These are phyloP conservation scores for Teunomyces barrocoloradensis DNA, from an alignment of 805 yeast genomes.

Conservation along the genomic window DNA sequence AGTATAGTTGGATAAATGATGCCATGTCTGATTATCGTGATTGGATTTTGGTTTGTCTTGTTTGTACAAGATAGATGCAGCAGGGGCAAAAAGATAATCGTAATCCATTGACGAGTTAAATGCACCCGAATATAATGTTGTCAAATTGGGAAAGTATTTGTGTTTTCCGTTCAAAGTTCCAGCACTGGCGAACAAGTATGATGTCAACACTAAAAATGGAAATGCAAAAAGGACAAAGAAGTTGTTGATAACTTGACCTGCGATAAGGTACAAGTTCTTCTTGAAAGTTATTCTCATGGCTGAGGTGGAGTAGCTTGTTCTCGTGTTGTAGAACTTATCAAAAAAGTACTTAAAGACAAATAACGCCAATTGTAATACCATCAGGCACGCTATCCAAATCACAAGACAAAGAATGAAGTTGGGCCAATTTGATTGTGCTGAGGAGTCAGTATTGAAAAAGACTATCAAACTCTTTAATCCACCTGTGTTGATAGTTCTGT, in stretches of 20 bases:
- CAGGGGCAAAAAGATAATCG: slow-evolving; percentile 17
- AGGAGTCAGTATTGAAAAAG: slow-evolving; percentile 20
- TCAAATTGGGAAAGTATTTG: slow-evolving; percentile 12
- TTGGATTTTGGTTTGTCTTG: neutral
- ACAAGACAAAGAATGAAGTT: slow-evolving; percentile 38
- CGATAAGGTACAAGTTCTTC: slow-evolving; percentile 20
- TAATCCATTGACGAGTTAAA: slow-evolving; percentile 26
- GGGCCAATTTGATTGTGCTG: slow-evolving; percentile 37
- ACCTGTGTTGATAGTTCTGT: slow-evolving; percentile 38
- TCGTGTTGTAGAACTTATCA: slow-evolving; percentile 3
- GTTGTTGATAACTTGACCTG: slow-evolving; percentile 33
- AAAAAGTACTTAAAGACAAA: slow-evolving; percentile 17
- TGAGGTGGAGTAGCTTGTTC: neutral
- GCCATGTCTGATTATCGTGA: neutral
- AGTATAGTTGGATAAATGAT: neutral
- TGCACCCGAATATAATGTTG: slow-evolving; percentile 17
- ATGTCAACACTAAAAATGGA: slow-evolving; percentile 44
- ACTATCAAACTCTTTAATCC: slow-evolving; percentile 41
- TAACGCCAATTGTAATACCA: slow-evolving; percentile 20
- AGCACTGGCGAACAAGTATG: slow-evolving; percentile 29
- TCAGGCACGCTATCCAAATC: slow-evolving; percentile 23
- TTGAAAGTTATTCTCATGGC: slow-evolving; percentile 9
- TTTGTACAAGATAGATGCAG: neutral
- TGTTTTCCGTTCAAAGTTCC: slow-evolving; percentile 12
- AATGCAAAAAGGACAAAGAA: slow-evolving; percentile 36